Base-by-base conservation (phyloP, 257 asterid genomes). In the Linderniella brevidens region DNA sequence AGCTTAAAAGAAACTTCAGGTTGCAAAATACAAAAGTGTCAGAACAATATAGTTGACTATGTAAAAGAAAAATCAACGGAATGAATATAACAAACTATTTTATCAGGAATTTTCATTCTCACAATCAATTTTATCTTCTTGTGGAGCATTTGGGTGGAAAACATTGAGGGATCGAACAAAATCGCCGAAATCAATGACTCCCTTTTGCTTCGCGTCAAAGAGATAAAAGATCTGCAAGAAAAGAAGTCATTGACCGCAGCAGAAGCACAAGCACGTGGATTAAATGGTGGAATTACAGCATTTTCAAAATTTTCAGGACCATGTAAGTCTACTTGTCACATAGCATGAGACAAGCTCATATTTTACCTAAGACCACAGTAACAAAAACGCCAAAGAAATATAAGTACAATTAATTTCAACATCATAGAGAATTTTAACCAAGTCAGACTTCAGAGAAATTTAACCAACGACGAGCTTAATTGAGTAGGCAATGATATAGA, bases 131-230 rank as follows among this genome's bases (percentile, higher is more conserved):
- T 90, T 90, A 59, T 90, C 98, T 57, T 90, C 94, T 64, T 37
- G 73, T 37, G 88, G 71, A n/a, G 98, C 98, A 61, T 90, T 90
- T 17, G 98, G 98, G 72, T 90, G 98, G 79, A 90, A 90, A 64
- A 90, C 98, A 64, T 74, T 77, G 40, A 90, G 92, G 13, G 94
- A 71, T 69, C 79, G 68, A 59, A 85, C 98, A 55, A 90, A 90
- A 63, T 90, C 98, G 53, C 96, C 90, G 70, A 90, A 90, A 64
- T 90, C 96, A 69, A 85, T 90, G 58, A 85, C 87, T 46, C 98
- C 98, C 58, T 81, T 90, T 48, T 60, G 92, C 76, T 90, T 90
- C 76, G 73, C 96, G 58, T 85, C 98, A 70, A 90, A 90, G 52
- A 90, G 96, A 66, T 85, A 75, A 59, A 90, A 90, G 41, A 90